Evolutionary conservation across 345 rosid genomes (phyloP).

Genomic region (Excoecaria agallocha): DNA sequence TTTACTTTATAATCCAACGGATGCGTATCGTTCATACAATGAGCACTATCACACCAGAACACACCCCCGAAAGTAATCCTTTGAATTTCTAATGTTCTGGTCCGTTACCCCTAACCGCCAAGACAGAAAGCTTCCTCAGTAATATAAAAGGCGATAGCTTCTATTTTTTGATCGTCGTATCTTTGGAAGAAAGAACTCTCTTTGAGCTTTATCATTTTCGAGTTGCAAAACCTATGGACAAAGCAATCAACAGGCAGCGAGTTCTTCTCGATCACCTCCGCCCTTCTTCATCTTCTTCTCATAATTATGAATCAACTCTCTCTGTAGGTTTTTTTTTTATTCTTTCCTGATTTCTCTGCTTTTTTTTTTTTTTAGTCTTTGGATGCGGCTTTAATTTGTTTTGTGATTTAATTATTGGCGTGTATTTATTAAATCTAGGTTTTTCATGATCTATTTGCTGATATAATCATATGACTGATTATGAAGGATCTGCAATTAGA

Average conservation of each 20-base stretch:
- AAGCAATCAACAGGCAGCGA: constrained; percentile 79
- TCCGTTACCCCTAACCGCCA: neutral
- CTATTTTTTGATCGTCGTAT: neutral
- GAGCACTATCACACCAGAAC: too few species aligned
- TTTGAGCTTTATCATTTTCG: too few species aligned
- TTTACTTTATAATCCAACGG: too few species aligned
- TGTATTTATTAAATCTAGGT: neutral
- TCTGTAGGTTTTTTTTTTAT: constrained; percentile 50
- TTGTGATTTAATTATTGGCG: neutral
- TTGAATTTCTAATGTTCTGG: too few species aligned
- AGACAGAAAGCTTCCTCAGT: neutral
- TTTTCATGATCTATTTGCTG: neutral
- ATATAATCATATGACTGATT: neutral
- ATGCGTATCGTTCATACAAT: too few species aligned
- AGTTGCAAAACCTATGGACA: constrained; percentile 53
- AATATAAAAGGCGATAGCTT: neutral
- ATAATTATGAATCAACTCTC: constrained; percentile 50
- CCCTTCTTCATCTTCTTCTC: constrained; percentile 56
- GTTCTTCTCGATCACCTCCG: constrained; percentile 86
- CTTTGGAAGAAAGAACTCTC: neutral
- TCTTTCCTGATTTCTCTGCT: neutral
- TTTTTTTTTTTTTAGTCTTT: too few species aligned
- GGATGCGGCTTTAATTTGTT: neutral
- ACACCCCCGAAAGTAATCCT: too few species aligned
- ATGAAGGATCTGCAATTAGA: neutral